These are phyloP conservation scores for Cephalotrichum gorgonifer DNA, from an alignment of 2,329 filamentous ascomycete genomes.

Conservation along the genomic window DNA sequence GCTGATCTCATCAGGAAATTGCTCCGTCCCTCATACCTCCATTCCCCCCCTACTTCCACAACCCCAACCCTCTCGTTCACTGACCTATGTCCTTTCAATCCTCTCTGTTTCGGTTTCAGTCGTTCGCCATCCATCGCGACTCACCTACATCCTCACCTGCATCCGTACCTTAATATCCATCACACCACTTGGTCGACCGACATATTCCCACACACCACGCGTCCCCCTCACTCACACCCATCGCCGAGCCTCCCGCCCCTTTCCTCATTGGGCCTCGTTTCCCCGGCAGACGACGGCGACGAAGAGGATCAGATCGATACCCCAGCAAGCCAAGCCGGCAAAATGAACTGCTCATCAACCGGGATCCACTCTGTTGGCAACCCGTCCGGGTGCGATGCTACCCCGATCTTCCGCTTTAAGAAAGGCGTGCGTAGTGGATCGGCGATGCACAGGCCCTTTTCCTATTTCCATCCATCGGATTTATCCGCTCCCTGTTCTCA, in stretches of 20 bases:
- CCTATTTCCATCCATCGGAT: neutral
- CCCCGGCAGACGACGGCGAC: neutral
- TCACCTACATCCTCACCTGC: neutral
- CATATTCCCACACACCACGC: neutral
- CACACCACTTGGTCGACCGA: neutral
- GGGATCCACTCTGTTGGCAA: neutral
- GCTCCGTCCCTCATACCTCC: too few species aligned
- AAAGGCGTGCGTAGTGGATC: neutral
- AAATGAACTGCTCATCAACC: neutral
- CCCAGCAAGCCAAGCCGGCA: conserved; percentile 5
- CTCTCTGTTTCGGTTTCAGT: too few species aligned
- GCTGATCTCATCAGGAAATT: too few species aligned
- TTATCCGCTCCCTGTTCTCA: neutral
- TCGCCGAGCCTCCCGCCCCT: neutral
- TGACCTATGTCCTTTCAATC: too few species aligned
- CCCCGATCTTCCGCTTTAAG: neutral
- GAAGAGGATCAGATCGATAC: neutral
- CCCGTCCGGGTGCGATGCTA: conserved; percentile 2
- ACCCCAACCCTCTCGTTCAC: too few species aligned
- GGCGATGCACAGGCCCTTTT: neutral
- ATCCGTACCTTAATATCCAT: neutral
- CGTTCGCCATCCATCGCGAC: neutral
- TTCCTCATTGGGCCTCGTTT: neutral
- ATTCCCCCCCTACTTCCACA: too few species aligned
- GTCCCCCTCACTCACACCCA: neutral